Conservation (phyloP, 345 rosid genomes). For the Eucalyptus erythrocorys region DNA sequence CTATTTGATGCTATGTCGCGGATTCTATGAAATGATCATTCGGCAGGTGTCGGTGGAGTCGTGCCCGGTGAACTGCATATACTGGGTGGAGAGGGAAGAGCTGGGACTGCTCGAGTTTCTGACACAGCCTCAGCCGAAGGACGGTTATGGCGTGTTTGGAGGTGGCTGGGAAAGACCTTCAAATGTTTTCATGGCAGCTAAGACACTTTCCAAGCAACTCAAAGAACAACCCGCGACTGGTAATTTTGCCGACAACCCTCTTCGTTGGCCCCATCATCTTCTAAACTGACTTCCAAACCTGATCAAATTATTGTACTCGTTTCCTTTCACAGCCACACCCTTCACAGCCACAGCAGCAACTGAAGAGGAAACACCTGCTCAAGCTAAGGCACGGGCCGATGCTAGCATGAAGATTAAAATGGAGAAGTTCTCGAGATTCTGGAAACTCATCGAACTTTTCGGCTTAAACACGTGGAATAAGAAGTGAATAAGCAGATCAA, state of each 20-base stretch:
- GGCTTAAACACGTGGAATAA: background rate
- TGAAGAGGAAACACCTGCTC: conserved; percentile 51
- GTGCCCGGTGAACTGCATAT: conserved; percentile 59
- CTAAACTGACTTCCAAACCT: background rate
- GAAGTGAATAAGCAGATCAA: background rate
- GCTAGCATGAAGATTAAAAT: conserved; percentile 25
- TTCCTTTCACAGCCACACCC: conserved; percentile 5
- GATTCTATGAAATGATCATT: background rate
- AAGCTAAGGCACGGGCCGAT: conserved; percentile 31
- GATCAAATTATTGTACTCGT: background rate
- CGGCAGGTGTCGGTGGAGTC: conserved; percentile 43
- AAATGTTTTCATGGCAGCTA: conserved; percentile 43
- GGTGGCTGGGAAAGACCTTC: conserved; percentile 52
- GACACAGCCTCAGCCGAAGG: conserved; percentile 27
- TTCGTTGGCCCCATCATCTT: background rate
- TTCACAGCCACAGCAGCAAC: conserved; percentile 10
- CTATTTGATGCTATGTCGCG: background rate
- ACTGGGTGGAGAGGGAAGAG: conserved; percentile 47
- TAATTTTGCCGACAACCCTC: background rate
- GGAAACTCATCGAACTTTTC: conserved; percentile 15
- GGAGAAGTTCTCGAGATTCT: conserved; percentile 19
- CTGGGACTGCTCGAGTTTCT: conserved; percentile 41
- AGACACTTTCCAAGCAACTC: conserved; percentile 28
- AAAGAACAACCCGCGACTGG: conserved; percentile 7
- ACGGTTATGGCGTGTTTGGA: conserved; percentile 47